Percentiles rank a stretch among this genome's conserved stretches.
Conservation (phyloP, 371 early-diverging fungal genomes). For the Conidiobolus coronatus region DNA sequence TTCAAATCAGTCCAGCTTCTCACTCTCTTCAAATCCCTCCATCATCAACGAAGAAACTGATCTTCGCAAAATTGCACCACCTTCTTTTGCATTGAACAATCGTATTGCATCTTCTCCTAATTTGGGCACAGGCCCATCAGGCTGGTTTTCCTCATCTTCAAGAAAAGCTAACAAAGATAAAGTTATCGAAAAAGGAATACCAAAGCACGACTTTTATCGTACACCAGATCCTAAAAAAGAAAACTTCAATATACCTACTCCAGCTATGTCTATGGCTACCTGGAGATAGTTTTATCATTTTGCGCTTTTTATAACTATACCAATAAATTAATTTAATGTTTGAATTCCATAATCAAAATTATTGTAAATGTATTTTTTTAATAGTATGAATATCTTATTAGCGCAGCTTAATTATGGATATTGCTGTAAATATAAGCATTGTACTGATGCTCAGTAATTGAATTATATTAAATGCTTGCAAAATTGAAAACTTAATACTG, state of each 20-base stretch:
- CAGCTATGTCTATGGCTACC: slow-evolving; percentile 1
- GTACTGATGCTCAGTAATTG: too few species aligned
- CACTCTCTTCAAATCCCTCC: not conserved
- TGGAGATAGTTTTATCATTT: not conserved
- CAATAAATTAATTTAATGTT: too few species aligned
- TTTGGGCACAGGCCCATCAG: not conserved
- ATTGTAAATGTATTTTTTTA: too few species aligned
- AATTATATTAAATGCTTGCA: too few species aligned
- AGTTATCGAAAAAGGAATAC: not conserved
- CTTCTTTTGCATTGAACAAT: not conserved
- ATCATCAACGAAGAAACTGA: not conserved
- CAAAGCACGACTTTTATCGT: slow-evolving; percentile 4
- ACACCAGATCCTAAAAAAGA: not conserved
- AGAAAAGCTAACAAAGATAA: not conserved
- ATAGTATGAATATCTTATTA: too few species aligned
- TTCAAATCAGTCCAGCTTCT: not conserved
- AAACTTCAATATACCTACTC: not conserved
- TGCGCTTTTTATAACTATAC: too few species aligned
- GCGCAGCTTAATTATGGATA: too few species aligned
- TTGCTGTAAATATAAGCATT: too few species aligned
- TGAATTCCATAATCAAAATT: too few species aligned
- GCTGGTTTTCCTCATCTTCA: slow-evolving; percentile 1
- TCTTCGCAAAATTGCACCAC: not conserved
- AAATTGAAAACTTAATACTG: too few species aligned
- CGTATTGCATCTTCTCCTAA: not conserved